Conservation (phyloP, 805 yeast species). For the Saturnispora gosingensis region DNA sequence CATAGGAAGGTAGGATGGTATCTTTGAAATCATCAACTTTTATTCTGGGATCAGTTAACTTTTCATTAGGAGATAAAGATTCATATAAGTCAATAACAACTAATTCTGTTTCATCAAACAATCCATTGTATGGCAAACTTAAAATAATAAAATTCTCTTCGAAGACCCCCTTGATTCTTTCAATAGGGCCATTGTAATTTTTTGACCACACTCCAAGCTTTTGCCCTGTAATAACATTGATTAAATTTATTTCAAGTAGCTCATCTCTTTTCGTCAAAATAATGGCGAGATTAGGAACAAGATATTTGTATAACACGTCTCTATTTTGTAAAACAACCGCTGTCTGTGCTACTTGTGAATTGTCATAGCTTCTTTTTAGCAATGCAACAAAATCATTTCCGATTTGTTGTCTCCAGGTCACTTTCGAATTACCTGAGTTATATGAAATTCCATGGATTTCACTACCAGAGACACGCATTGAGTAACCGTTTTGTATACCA, state of each 20-base stretch:
- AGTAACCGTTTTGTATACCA: slow-evolving; percentile 11
- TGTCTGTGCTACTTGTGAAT: slow-evolving; percentile 41
- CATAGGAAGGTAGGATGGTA: slow-evolving; percentile 37
- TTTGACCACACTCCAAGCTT: slow-evolving; percentile 33
- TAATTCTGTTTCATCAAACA: slow-evolving; percentile 40
- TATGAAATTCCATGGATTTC: slow-evolving; percentile 14
- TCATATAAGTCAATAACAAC: slow-evolving; percentile 75
- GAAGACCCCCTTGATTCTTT: slow-evolving; percentile 38
- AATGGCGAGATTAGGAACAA: slow-evolving; percentile 58
- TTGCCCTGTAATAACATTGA: slow-evolving; percentile 67
- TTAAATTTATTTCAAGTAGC: slow-evolving; percentile 32
- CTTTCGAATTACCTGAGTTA: neutral
- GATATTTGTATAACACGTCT: slow-evolving; percentile 72
- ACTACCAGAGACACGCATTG: slow-evolving; percentile 5
- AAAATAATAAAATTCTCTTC: slow-evolving; percentile 84
- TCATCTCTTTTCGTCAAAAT: neutral
- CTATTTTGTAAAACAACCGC: slow-evolving; percentile 66
- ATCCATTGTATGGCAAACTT: slow-evolving; percentile 44
- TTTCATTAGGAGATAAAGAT: slow-evolving; percentile 43
- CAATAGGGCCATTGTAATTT: neutral
- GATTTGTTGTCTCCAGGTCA: slow-evolving; percentile 17
- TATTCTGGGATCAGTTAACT: slow-evolving; percentile 17
- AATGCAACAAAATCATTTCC: slow-evolving; percentile 29
- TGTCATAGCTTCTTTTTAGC: slow-evolving; percentile 30
- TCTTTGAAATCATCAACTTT: slow-evolving; percentile 14